Percentiles rank a stretch among this genome's conserved stretches.
Conservation (phyloP, 208 protist species). For the Naegleria gruberi region DNA sequence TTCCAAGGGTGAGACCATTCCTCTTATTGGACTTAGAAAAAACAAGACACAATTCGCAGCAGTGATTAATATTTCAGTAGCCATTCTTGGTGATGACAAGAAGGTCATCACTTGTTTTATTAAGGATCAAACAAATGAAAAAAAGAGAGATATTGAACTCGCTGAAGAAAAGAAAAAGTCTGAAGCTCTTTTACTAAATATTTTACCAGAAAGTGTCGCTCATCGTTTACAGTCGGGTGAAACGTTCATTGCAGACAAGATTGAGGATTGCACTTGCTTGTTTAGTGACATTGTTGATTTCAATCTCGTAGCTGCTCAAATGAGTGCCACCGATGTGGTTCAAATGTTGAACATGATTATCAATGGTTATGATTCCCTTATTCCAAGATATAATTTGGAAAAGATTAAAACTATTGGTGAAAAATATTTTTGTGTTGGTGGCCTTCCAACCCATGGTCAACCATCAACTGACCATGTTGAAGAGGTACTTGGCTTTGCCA, state of each 20-base stretch:
- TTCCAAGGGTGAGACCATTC: not conserved
- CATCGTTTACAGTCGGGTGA: constrained; percentile 1
- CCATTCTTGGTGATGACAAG: not conserved
- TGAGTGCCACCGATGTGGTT: constrained; percentile 9
- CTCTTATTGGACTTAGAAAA: not conserved
- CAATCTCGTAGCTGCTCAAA: not conserved
- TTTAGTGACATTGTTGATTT: constrained; percentile 28
- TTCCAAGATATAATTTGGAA: not conserved
- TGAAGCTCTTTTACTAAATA: constrained; percentile 27
- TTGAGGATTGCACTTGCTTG: constrained; percentile 21
- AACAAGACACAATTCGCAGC: not conserved
- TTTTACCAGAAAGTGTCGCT: constrained; percentile 22
- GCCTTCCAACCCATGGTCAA: not conserved
- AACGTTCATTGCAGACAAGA: constrained; percentile 19
- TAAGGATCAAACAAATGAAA: not conserved
- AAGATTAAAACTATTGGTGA: constrained; percentile 33
- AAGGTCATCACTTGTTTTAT: not conserved
- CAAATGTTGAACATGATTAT: constrained; percentile 14
- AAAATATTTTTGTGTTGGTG: not conserved
- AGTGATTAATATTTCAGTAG: not conserved
- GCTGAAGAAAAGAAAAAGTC: not conserved
- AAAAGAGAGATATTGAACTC: not conserved
- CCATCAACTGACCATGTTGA: not conserved
- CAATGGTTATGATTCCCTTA: not conserved
- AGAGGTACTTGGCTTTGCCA: not conserved